Evolutionary conservation across 352 stramenopile genomes (phyloP), one percentile per base, ranked within the genome.

Genomic region (Globisporangium okanoganense): DNA sequence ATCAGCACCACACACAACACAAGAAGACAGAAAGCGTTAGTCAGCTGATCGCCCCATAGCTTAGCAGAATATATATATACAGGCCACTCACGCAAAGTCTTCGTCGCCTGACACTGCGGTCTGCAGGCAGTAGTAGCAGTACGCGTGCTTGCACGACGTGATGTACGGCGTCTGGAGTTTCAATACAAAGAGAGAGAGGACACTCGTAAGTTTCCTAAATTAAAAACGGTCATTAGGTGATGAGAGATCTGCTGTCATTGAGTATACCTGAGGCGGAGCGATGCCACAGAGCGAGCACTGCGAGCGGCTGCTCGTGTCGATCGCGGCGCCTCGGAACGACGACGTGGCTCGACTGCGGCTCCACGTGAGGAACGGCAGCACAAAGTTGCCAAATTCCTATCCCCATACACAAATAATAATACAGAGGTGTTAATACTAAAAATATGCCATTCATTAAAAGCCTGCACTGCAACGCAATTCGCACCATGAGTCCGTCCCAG

Each of bases 81-180:
- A 7, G n/a, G n/a, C 14, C 25, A 82, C 78, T 47, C 76, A 93
- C 82, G 60, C 49, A 58, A 89, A 94, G 33, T 91, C 76, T 1
- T 90, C 79, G 56, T 94, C 78, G 5, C 65, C 67, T 0, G 83
- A 72, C 7, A 93, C 85, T 5, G 83, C 79, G 24, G 84, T 90
- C 53, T 94, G 82, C 16, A 94, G 60, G 56, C 85, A 94, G 56
- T 90, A 94, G 69, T 93, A 94, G 68, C 85, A 94, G 60, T 94
- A 94, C 22, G 90, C 57, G 58, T 94, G 85, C 64, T 90, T 87
- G 67, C 85, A 94, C 12, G 85, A 92, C 53, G 85, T 94, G 56
- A 92, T 85, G 71, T 94, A 94, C n/a, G 85, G 83, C 16, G 85
- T 94, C 76, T 92, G 67, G 0, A 44, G 38, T 20, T 44, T n/a